Base-by-base conservation (phyloP, 2,329 filamentous ascomycete genomes). In the Ophiostoma sp. region DNA sequence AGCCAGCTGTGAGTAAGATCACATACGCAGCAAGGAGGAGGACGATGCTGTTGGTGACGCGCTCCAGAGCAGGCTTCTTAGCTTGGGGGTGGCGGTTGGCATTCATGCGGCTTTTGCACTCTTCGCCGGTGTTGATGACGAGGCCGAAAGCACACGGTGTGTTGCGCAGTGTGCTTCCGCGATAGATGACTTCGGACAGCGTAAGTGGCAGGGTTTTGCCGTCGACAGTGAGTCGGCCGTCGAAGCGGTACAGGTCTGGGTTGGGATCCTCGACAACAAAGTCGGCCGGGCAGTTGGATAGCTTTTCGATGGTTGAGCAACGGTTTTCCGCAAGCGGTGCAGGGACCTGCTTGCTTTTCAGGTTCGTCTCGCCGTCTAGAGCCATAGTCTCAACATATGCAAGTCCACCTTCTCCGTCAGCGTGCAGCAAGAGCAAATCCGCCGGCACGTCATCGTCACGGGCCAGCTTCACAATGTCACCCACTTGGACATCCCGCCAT, bases 381-480 rank as follows among this genome's bases (percentile, higher is more conserved):
- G 90, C 91, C 90, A 93, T 93, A 0, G 91, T 94, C 73, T 94
- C 91, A 66, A 93, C 85, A 73, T 91, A 97, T 0, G 93, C 93
- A 66, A 95, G 79, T 7, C 87, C 89, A 71, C 94, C 92, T 69
- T 90, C 87, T 12, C 90, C 92, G 67, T 87, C 85, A 1, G 91
- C 90, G 74, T 94, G 85, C 27, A 97, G 80, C 45, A 98, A 80
- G 2, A 92, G 83, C 66, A 97, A 79, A 75, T 98, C 94, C 44
- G 94, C 93, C 0, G 94, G 93, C 1, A 93, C 83, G 11, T 89
- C 83, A 67, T 96, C 90, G 74, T 97, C 88, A 66, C 93, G 87
- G 38, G 76, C 77, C 14, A 85, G 76, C 67, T 78, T 78, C 42
- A 85, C 71, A 12, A 83, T 73, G 55, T 85, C 81, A 63, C 84